These are phyloP conservation scores for Cymbopogon flexuosus DNA, from an alignment of 202 grass and related monocot species.

Conservation along the genomic window DNA sequence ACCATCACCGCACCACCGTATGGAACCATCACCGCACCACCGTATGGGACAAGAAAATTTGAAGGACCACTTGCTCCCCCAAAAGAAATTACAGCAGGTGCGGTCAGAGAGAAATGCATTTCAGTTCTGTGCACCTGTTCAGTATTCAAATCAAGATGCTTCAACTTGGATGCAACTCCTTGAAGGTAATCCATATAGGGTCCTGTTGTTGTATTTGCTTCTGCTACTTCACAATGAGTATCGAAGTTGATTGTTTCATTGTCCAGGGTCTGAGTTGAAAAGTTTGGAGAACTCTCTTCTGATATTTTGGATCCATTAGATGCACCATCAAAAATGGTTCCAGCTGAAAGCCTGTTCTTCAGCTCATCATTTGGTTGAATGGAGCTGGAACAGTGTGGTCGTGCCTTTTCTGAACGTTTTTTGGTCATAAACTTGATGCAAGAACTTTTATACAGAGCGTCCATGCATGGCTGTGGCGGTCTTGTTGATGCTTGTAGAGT, in stretches of 20 bases:
- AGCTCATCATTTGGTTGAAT: slow-evolving; percentile 29
- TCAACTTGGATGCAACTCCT: slow-evolving; percentile 38
- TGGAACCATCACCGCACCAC: slow-evolving; percentile 32
- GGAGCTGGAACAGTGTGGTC: slow-evolving; percentile 1
- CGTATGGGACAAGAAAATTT: slow-evolving; percentile 47
- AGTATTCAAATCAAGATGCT: slow-evolving; percentile 43
- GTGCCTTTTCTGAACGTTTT: slow-evolving; percentile 46
- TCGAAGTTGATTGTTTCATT: slow-evolving; percentile 14
- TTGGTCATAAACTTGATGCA: slow-evolving; percentile 47
- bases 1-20: slow-evolving; percentile 30
- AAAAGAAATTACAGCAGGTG: slow-evolving; percentile 27
- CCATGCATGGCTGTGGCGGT: slow-evolving; percentile 36
- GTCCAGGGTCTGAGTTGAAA: slow-evolving; percentile 1
- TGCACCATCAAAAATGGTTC: slow-evolving; percentile 7
- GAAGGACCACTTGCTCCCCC: slow-evolving; percentile 12
- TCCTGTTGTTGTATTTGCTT: slow-evolving; percentile 35
- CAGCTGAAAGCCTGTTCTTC: slow-evolving; percentile 8
- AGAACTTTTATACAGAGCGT: slow-evolving; percentile 33
- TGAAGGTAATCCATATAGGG: slow-evolving; percentile 40
- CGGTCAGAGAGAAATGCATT: slow-evolving; percentile 31
- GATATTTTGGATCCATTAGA: slow-evolving; percentile 15
- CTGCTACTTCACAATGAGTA: slow-evolving; percentile 26
- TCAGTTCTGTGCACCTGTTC: slow-evolving; percentile 33
- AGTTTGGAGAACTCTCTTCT: slow-evolving; percentile 14
- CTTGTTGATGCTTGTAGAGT: slow-evolving; percentile 6